A percentile compares a stretch with the other conserved stretches of the same genome.
These are phyloP conservation scores for Kluyveromyces sp. DNA, from an alignment of 1,139 yeast species.

Conservation along the genomic window DNA sequence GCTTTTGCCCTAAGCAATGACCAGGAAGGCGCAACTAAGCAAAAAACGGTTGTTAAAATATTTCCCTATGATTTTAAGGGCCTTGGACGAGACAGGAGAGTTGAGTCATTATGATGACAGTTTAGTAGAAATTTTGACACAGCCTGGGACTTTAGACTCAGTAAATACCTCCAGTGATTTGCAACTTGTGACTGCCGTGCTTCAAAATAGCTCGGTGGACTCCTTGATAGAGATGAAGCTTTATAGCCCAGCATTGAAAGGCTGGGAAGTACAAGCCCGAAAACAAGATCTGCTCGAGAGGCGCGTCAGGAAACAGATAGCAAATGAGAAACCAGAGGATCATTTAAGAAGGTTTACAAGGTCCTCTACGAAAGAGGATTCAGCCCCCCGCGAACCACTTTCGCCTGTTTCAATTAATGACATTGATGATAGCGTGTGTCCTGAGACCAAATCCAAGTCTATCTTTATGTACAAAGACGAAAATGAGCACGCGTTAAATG, in stretches of 20 bases:
- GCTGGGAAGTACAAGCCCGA: constrained; percentile 5
- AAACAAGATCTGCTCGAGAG: constrained; percentile 7
- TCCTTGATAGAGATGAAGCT: constrained; percentile 6
- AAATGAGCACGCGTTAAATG: neutral
- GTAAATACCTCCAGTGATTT: neutral
- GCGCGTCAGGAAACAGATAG: constrained; percentile 3
- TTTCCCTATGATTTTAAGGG: constrained; percentile 4
- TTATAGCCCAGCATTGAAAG: constrained; percentile 1
- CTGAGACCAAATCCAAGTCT: too few species aligned
- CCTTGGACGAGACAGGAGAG: constrained; percentile 7
- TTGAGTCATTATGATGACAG: constrained; percentile 1
- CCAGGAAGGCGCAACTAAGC: neutral
- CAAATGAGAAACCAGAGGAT: constrained; percentile 8
- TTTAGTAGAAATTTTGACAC: constrained; percentile 1
- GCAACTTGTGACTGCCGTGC: too few species aligned
- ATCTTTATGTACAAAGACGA: neutral
- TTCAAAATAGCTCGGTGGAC: constrained; percentile 2
- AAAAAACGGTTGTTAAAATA: constrained; percentile 7
- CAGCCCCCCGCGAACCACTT: neutral
- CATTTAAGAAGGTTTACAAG: constrained; percentile 8
- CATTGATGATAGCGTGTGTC: neutral
- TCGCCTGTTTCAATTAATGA: constrained; percentile 1
- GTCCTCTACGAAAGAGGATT: neutral
- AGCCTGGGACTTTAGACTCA: neutral
- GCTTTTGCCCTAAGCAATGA: too few species aligned